Percentiles rank a stretch among this genome's conserved stretches.
Evolutionary conservation across 371 early-diverging fungal species (phyloP).

Genomic region (Blyttiomyces sp.): DNA sequence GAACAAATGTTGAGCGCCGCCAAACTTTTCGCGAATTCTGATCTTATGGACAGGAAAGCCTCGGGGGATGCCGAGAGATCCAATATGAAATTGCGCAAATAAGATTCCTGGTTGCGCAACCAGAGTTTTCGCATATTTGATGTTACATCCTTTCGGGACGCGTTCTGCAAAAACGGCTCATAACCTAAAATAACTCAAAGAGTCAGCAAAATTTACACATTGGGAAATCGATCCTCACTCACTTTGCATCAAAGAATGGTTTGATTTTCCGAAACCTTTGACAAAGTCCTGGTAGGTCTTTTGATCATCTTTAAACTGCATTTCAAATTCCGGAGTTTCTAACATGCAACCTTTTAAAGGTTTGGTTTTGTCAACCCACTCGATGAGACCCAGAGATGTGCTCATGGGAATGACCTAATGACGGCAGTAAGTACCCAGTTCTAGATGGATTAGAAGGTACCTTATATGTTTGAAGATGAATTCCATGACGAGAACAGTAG

Average conservation of each 20-base stretch:
- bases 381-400: slow-evolving; percentile 60
- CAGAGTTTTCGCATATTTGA: slow-evolving; percentile 40
- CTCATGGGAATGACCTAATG: slow-evolving; percentile 65
- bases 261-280: not conserved
- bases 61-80: slow-evolving; percentile 61
- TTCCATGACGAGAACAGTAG: slow-evolving; percentile 46
- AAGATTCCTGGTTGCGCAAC: slow-evolving; percentile 32
- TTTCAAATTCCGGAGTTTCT: slow-evolving; percentile 21
- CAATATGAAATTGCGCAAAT: slow-evolving; percentile 48
- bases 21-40: slow-evolving; percentile 57
- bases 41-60: slow-evolving; percentile 58
- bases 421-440: not conserved
- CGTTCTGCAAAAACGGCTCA: slow-evolving; percentile 47
- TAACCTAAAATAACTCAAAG: slow-evolving; percentile 39
- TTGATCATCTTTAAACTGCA: slow-evolving; percentile 10
- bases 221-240: too few species aligned
- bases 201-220: not conserved
- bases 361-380: slow-evolving; percentile 60
- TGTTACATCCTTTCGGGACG: slow-evolving; percentile 44
- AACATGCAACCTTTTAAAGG: slow-evolving; percentile 38
- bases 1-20: slow-evolving; percentile 60
- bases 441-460: slow-evolving; percentile 20
- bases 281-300: slow-evolving; percentile 20
- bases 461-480: slow-evolving; percentile 58
- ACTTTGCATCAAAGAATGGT: slow-evolving; percentile 12